Evolutionary conservation across 2,329 filamentous ascomycete genomes (phyloP), one percentile per base, ranked within the genome.

Genomic region (Monascus ruber): DNA sequence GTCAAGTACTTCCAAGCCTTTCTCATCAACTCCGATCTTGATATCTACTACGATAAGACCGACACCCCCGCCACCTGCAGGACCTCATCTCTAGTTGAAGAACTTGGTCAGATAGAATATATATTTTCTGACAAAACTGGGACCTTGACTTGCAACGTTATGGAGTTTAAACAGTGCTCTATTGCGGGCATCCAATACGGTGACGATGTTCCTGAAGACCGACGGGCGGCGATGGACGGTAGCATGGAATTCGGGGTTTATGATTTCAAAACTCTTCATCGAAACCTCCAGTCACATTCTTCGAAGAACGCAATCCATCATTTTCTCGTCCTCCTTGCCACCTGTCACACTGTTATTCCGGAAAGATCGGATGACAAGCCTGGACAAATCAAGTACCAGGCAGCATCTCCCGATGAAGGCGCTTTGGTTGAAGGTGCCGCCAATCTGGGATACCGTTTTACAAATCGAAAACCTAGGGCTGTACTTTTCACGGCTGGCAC

Each of bases 1-100:
- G 89, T 98, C 68, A 98, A 98, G 64, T 95, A 96, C 59, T 94
- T 83, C 71, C 88, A 94, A 50, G 91, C 86, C n/a, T 91, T 91
- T 53, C 76, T 98, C 46, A 98, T 98, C 63, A 94, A 94, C 58
- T 89, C 88, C 41, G 93, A 98, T 59, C 73, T 98, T 41, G 91
- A 98, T 58, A 98, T 98, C 52, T 98, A 98, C 65, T 86, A 98
- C 60, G 85, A 94, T 53, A 85, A 86, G 58, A 94, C 82, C 1
- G 88, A 98, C 54, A 98, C 89, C 0, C 87, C 91, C 8, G 88
- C 91, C 4, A 94, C 91, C 48, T 98, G 91, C 64, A 79, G 91
- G 52, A 98, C 91, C 0, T 96, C 89, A 2, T 95, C 88, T 49
- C 70, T 98, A 57, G 91, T 98, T 7, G 91, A 98, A 65, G 93